Percentiles rank a stretch among this genome's conserved stretches.
phyloP scores from a whole-genome alignment of 1,139 yeast genomes.

The Debaryomyces nepalensis region DNA sequence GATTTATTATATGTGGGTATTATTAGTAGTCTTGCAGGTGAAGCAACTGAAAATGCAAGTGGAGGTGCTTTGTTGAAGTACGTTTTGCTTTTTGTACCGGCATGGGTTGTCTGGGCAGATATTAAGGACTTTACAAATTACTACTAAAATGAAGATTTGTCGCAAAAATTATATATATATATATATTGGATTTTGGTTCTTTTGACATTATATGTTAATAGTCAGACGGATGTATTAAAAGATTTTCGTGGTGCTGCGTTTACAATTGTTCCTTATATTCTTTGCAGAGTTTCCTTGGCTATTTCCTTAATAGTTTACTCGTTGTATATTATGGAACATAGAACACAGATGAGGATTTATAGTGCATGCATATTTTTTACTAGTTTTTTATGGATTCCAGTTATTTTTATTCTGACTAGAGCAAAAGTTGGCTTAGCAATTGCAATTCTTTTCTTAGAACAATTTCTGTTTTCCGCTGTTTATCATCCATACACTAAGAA shows the following conservation, averaged over 20 bases:
- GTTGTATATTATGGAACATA: constrained; percentile 56
- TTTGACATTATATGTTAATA: constrained; percentile 58
- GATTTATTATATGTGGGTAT: constrained; percentile 70
- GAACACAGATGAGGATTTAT: constrained; percentile 54
- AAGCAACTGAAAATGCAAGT: constrained; percentile 55
- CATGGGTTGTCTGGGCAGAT: constrained; percentile 69
- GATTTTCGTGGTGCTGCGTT: constrained; percentile 43
- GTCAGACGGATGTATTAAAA: constrained; percentile 44
- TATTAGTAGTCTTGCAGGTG: constrained; percentile 61
- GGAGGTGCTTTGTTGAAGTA: constrained; percentile 55
- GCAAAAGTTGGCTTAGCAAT: constrained; percentile 54
- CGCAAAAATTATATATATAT: constrained; percentile 57
- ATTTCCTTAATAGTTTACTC: constrained; percentile 48
- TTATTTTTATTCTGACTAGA: constrained; percentile 48
- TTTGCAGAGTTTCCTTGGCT: constrained; percentile 49
- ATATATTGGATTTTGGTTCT: constrained; percentile 59
- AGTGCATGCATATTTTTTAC: constrained; percentile 37
- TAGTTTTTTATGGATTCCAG: constrained; percentile 49
- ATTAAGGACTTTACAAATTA: constrained; percentile 68
- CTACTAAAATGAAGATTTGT: constrained; percentile 63
- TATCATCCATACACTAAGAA: constrained; percentile 56
- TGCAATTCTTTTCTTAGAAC: constrained; percentile 49
- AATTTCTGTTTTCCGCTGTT: constrained; percentile 31
- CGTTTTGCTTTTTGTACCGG: constrained; percentile 56
- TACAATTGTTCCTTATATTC: constrained; percentile 51